Percentiles rank a stretch among this genome's conserved stretches.
phyloP scores from a whole-genome alignment of 1,139 yeast genomes.

The Yamadazyma jaroonii region DNA sequence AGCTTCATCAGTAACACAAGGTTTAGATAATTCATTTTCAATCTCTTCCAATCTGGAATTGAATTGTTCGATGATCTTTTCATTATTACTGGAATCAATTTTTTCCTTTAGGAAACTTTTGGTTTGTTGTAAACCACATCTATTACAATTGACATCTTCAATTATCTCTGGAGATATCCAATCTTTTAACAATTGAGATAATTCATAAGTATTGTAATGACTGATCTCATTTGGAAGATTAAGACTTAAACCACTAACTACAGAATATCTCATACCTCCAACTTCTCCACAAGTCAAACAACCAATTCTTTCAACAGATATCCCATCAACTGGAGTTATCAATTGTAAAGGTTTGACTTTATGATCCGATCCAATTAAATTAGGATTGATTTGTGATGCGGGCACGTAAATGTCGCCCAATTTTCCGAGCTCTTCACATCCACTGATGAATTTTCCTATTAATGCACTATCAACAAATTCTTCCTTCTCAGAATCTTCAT shows the following conservation, averaged over 20 bases:
- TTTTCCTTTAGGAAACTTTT: constrained; percentile 47
- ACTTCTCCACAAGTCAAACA: constrained; percentile 88
- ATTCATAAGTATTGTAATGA: constrained; percentile 40
- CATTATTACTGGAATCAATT: constrained; percentile 30
- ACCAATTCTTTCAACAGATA: constrained; percentile 83
- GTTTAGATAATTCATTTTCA: constrained; percentile 54
- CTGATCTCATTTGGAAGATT: constrained; percentile 48
- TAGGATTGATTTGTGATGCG: constrained; percentile 71
- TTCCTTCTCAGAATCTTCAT: neutral
- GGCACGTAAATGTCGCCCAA: constrained; percentile 68
- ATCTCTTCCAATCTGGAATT: constrained; percentile 53
- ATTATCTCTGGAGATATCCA: constrained; percentile 83
- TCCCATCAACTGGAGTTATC: constrained; percentile 87
- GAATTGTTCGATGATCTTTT: constrained; percentile 46
- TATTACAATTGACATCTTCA: constrained; percentile 88
- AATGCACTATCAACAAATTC: constrained; percentile 23
- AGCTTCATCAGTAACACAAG: constrained; percentile 75
- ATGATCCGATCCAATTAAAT: constrained; percentile 35
- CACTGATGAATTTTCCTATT: constrained; percentile 31
- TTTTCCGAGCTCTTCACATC: constrained; percentile 50
- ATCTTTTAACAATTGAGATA: constrained; percentile 60
- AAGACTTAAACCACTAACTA: constrained; percentile 76
- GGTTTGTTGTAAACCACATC: constrained; percentile 77
- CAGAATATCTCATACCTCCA: constrained; percentile 85
- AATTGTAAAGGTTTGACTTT: constrained; percentile 54